phyloP scores from a whole-genome alignment of 805 yeast species.

The Brettanomyces bruxellensis region DNA sequence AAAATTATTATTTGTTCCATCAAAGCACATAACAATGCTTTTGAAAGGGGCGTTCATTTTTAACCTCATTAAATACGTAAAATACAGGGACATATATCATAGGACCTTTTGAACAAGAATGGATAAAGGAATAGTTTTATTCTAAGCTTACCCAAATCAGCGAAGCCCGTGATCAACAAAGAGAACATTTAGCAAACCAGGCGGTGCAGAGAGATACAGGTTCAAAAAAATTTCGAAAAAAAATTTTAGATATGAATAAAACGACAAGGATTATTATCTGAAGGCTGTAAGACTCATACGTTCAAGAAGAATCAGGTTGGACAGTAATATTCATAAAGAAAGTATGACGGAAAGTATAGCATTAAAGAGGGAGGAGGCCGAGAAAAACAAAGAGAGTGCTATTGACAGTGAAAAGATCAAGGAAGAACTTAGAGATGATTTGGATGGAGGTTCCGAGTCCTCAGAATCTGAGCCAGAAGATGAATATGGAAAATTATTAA shows the following conservation, averaged over 20 bases:
- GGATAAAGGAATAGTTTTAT: not conserved
- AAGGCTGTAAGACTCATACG: too few species aligned
- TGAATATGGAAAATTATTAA: conserved; percentile 79
- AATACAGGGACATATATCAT: not conserved
- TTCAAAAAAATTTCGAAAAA: not conserved
- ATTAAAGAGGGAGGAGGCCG: not conserved
- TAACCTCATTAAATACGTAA: not conserved
- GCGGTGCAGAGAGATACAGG: too few species aligned
- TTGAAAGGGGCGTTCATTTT: conserved; percentile 14
- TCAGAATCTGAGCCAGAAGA: conserved; percentile 73
- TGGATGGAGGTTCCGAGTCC: conserved; percentile 14
- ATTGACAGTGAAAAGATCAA: conserved; percentile 5
- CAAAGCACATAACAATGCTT: conserved; percentile 49
- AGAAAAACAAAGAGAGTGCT: not conserved
- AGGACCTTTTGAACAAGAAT: not conserved
- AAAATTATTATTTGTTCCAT: conserved; percentile 54
- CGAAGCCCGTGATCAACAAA: too few species aligned
- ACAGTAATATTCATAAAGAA: too few species aligned
- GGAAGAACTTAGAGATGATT: conserved; percentile 14
- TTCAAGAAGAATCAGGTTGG: too few species aligned
- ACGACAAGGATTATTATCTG: too few species aligned
- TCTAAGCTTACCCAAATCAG: too few species aligned
- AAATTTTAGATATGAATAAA: not conserved
- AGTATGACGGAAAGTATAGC: too few species aligned
- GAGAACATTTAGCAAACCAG: too few species aligned